phyloP scores from a whole-genome alignment of 2,329 filamentous ascomycete genomes.

The Epichloe glyceriae region DNA sequence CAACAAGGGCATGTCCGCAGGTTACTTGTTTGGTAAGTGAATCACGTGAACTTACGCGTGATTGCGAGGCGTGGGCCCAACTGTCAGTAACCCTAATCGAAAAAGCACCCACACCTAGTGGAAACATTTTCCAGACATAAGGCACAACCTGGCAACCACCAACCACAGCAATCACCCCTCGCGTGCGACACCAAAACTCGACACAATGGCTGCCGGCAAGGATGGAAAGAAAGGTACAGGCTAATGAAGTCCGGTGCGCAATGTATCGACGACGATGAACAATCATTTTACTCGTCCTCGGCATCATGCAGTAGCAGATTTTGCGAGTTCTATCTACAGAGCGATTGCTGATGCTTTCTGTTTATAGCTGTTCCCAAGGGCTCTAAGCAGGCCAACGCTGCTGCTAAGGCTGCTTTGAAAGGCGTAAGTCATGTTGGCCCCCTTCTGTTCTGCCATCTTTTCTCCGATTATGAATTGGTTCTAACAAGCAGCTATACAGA shows the following conservation, averaged over 20 bases:
- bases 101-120: constrained; percentile 9
- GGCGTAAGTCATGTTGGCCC: constrained; percentile 54
- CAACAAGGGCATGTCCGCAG: no score
- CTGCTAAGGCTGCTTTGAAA: constrained; percentile 91
- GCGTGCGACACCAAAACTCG: constrained; percentile 6
- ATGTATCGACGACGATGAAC: constrained; percentile 6
- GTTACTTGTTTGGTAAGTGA: no score
- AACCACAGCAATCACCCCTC: background rate
- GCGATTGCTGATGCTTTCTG: constrained; percentile 59
- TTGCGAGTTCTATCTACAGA: constrained; percentile 60
- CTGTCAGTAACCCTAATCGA: background rate
- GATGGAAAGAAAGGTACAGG: constrained; percentile 36
- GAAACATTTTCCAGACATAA: background rate
- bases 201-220: constrained; percentile 25
- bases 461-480: background rate
- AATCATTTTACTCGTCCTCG: constrained; percentile 6
- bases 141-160: background rate
- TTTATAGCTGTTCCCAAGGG: constrained; percentile 47
- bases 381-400: constrained; percentile 79
- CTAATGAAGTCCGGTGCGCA: constrained; percentile 12
- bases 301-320: constrained; percentile 61
- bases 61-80: background rate
- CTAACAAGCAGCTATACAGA: constrained; percentile 19
- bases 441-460: background rate
- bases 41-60: no score